Base-by-base conservation (phyloP, 371 early-diverging fungal genomes). In the Haplosporangium sp. region DNA sequence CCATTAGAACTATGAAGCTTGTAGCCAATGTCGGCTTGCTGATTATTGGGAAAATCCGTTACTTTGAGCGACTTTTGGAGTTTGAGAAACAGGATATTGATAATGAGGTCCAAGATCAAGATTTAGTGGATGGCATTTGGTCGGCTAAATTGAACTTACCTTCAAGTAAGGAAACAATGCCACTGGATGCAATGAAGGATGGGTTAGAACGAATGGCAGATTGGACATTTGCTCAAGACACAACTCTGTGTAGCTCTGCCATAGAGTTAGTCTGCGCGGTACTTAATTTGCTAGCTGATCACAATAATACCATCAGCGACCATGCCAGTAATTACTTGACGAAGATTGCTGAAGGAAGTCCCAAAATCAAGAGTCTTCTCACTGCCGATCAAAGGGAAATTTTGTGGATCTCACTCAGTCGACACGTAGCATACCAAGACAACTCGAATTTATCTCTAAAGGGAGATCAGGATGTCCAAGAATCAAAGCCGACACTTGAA, bases 141-240 rank as follows among this genome's bases (percentile, higher is more conserved):
- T 56, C 19, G 4, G 11, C n/a, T 2, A 9, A 9, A 17, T 44
- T 68, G 6, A 60, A 19, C 13, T 35, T 56, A 6, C 20, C 58
- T 8, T 5, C 48, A 19, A 27, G 17, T 9, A 77, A 60, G 61
- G 81, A 79, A 42, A 79, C 81, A 2, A 79, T 79, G 81, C 81
- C 81, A 1, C 42, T 79, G 27, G 69, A 74, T 13, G 67, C 64
- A 6, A 68, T 79, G 68, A 70, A 71, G 11, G 75, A 58, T 13
- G 71, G 56, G n/a, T 15, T 74, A 19, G 61, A 66, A 1, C 71
- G 71, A 5, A 50, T 79, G 45, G 61, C 75, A 8, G 74, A 66
- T 17, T 79, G 81, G 81, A 74, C 67, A 9, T 79, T 58, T 64
- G 81, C 81, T 0, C 81, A 71, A n/a, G 81, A 79, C 52, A 45